These are phyloP conservation scores for Phytopythium kandeliae DNA, from an alignment of 352 stramenopile species.

Conservation along the genomic window DNA sequence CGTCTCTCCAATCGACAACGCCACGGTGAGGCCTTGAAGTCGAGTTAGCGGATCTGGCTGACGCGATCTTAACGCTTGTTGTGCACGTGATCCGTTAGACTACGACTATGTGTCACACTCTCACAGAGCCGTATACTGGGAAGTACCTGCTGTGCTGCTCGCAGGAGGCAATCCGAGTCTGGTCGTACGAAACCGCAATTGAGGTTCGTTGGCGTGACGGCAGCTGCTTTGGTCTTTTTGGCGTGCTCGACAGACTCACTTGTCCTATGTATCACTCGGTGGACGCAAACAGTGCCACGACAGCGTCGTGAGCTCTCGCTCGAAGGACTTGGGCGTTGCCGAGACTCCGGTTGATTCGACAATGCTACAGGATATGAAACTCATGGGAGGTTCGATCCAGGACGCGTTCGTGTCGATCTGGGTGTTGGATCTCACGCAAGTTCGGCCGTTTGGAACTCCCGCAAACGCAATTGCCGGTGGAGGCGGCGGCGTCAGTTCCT, in stretches of 20 bases:
- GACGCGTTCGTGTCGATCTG: slow-evolving; percentile 81
- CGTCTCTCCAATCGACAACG: slow-evolving; percentile 72
- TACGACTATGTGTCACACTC: slow-evolving; percentile 76
- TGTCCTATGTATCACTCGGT: neutral
- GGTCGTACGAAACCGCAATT: slow-evolving; percentile 81
- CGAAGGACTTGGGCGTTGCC: slow-evolving; percentile 44
- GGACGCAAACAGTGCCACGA: slow-evolving; percentile 56
- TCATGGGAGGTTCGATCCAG: slow-evolving; percentile 77
- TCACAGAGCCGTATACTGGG: slow-evolving; percentile 67
- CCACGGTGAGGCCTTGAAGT: slow-evolving; percentile 28
- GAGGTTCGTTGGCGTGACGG: slow-evolving; percentile 26
- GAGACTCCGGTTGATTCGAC: slow-evolving; percentile 65
- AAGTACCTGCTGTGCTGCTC: slow-evolving; percentile 81
- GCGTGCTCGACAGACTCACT: neutral
- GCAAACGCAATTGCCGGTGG: slow-evolving; percentile 1
- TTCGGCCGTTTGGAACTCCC: slow-evolving; percentile 50
- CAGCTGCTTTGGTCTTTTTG: neutral
- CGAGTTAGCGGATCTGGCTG: neutral
- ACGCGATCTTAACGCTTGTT: neutral
- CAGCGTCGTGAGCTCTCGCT: slow-evolving; percentile 47
- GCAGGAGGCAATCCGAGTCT: slow-evolving; percentile 68
- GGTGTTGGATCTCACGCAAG: slow-evolving; percentile 66
- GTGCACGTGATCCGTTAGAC: slow-evolving; percentile 25
- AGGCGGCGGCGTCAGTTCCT: slow-evolving; percentile 3
- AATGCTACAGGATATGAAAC: slow-evolving; percentile 79